A percentile compares a stretch with the other conserved stretches of the same genome.
Conservation (phyloP, 2,329 filamentous ascomycete species). For the Penicillium vulpinum region DNA sequence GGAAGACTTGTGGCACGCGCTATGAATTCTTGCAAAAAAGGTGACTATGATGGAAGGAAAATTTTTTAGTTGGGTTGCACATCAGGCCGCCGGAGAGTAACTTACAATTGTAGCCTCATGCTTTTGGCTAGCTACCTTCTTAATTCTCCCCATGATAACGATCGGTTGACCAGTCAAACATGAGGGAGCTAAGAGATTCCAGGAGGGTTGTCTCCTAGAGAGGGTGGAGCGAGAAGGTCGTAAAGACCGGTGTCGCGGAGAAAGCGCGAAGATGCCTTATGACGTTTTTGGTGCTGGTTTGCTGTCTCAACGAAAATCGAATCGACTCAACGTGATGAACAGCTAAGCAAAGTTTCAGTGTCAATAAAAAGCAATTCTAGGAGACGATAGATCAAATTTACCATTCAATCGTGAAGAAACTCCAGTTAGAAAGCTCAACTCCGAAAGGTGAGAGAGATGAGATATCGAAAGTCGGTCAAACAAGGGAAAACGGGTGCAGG, state of each 20-base stretch:
- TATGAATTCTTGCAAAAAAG: conserved; percentile 81
- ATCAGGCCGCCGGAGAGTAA: conserved; percentile 19
- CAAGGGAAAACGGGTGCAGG: conserved; percentile 45
- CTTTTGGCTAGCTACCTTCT: conserved; percentile 54
- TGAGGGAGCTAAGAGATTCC: conserved; percentile 36
- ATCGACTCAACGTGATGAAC: conserved; percentile 13
- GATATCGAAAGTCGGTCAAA: conserved; percentile 28
- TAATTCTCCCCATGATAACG: conserved; percentile 53
- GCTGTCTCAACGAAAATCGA: conserved; percentile 30
- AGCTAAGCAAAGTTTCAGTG: neutral
- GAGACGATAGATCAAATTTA: conserved; percentile 1
- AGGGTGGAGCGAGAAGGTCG: conserved; percentile 25
- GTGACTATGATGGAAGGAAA: conserved; percentile 61
- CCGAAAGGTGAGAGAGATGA: conserved; percentile 21
- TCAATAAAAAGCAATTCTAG: neutral
- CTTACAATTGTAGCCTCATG: conserved; percentile 54
- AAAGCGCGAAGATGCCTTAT: conserved; percentile 37
- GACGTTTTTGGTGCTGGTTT: conserved; percentile 39
- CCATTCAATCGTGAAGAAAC: conserved; percentile 8
- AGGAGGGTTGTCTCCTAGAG: conserved; percentile 32
- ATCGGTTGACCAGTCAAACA: conserved; percentile 39
- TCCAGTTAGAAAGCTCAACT: conserved; percentile 18
- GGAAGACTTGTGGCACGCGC: conserved; percentile 62
- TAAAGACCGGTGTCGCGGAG: conserved; percentile 32
- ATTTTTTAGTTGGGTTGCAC: conserved; percentile 23